Conservation (phyloP, 148 eudicot genomes). For the Vaccinium vitisidaea region DNA sequence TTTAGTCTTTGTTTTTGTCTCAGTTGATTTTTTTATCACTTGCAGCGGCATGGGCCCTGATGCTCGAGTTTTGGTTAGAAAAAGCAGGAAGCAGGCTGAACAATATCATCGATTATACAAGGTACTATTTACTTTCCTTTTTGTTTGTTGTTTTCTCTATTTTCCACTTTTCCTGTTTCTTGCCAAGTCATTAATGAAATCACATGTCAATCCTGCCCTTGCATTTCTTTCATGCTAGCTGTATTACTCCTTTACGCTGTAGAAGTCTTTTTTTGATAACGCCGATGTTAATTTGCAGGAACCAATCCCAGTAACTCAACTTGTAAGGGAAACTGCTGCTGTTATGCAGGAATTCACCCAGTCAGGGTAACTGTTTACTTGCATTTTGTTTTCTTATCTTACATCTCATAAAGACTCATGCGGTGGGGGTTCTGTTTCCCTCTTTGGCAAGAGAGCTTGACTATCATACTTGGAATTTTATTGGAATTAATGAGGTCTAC, state of each 20-base stretch:
- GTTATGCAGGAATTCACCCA: slow-evolving; percentile 99
- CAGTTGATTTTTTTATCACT: slow-evolving; percentile 13
- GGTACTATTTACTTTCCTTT: slow-evolving; percentile 31
- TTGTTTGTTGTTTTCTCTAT: background rate
- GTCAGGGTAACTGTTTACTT: slow-evolving; percentile 67
- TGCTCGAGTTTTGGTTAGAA: slow-evolving; percentile 90
- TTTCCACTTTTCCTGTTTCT: slow-evolving; percentile 1
- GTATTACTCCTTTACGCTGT: background rate
- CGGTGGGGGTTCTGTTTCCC: background rate
- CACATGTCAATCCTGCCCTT: background rate
- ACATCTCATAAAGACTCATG: background rate
- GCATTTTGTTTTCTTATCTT: background rate
- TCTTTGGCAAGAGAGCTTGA: slow-evolving; percentile 15
- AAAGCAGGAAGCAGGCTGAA: slow-evolving; percentile 98
- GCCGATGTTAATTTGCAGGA: slow-evolving; percentile 46
- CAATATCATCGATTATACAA: slow-evolving; percentile 84
- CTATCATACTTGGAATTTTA: background rate
- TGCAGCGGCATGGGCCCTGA: slow-evolving; percentile 99
- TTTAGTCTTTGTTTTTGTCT: slow-evolving; percentile 8
- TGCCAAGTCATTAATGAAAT: background rate
- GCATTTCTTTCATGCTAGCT: background rate
- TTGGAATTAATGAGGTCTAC: background rate
- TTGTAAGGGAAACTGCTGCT: slow-evolving; percentile 97
- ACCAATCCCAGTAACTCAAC: slow-evolving; percentile 91
- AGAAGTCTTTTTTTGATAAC: background rate